These are phyloP conservation scores for Peronospora farinosa DNA, from an alignment of 352 stramenopile species.

Conservation along the genomic window DNA sequence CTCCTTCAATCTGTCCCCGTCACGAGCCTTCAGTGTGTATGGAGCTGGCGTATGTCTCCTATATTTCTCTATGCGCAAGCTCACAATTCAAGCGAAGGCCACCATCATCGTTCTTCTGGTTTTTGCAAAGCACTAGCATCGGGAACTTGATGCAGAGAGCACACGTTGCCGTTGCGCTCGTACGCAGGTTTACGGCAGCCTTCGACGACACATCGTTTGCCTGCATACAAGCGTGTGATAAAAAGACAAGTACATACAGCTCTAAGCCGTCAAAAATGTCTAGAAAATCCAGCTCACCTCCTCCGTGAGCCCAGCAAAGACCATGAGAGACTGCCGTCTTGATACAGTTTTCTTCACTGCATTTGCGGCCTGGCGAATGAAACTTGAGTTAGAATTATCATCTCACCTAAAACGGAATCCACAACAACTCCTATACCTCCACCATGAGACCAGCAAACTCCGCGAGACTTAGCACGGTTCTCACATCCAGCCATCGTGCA, in stretches of 20 bases:
- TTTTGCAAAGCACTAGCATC: constrained; percentile 12
- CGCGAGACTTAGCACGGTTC: constrained; percentile 70
- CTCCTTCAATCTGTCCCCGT: constrained; percentile 13
- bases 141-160: constrained; percentile 33
- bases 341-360: constrained; percentile 46
- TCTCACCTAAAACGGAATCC: background rate
- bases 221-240: constrained; percentile 18
- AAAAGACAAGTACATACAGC: constrained; percentile 1
- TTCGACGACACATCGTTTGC: constrained; percentile 66
- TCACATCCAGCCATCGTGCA: constrained; percentile 59
- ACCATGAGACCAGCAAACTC: constrained; percentile 76
- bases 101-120: constrained; percentile 24
- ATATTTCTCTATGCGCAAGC: constrained; percentile 17
- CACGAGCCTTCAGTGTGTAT: constrained; percentile 8
- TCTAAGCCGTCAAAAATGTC: background rate
- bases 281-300: constrained; percentile 38
- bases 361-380: constrained; percentile 40
- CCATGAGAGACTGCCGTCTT: constrained; percentile 78
- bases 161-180: constrained; percentile 72
- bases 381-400: background rate
- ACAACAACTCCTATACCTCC: constrained; percentile 32
- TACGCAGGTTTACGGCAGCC: constrained; percentile 69
- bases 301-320: constrained; percentile 74
- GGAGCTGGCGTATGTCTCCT: constrained; percentile 13
- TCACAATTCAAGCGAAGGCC: constrained; percentile 12